Evolutionary conservation across 2,329 filamentous ascomycete genomes (phyloP).

Genomic region (Aspergillus sp.): DNA sequence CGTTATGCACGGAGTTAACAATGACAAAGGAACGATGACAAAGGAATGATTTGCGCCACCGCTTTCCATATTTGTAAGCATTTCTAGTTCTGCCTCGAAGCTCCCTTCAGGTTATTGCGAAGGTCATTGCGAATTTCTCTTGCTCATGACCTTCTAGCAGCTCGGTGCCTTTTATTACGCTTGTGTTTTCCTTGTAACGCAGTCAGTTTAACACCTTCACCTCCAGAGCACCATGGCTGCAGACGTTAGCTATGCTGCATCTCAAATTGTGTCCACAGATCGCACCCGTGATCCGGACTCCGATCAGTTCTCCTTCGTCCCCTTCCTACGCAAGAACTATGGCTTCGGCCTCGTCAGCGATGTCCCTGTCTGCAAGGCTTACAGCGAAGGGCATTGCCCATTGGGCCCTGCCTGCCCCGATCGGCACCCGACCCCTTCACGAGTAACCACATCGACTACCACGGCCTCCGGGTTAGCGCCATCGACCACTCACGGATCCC

Average conservation of each 20-base stretch:
- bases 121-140: background rate
- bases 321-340: conserved; percentile 80
- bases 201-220: background rate
- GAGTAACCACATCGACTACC: conserved; percentile 45
- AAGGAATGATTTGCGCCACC: conserved; percentile 10
- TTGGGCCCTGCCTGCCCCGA: conserved; percentile 82
- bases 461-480: conserved; percentile 42
- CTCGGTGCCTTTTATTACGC: background rate
- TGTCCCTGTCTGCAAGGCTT: conserved; percentile 81
- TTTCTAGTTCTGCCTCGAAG: background rate
- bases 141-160: background rate
- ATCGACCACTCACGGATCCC: conserved; percentile 48
- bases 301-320: conserved; percentile 79
- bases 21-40: conserved; percentile 1
- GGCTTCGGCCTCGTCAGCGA: conserved; percentile 78
- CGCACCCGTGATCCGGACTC: conserved; percentile 37
- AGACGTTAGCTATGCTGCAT: conserved; percentile 33
- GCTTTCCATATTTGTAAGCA: conserved; percentile 11
- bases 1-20: too few relatives aligned
- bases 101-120: background rate
- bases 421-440: conserved; percentile 63
- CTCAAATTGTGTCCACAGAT: conserved; percentile 36
- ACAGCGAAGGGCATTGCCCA: conserved; percentile 81
- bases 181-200: background rate
- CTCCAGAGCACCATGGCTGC: conserved; percentile 28